A percentile compares a stretch with the other conserved stretches of the same genome.
phyloP scores from a whole-genome alignment of 768 basidiomycete species.

The Russula sp. region DNA sequence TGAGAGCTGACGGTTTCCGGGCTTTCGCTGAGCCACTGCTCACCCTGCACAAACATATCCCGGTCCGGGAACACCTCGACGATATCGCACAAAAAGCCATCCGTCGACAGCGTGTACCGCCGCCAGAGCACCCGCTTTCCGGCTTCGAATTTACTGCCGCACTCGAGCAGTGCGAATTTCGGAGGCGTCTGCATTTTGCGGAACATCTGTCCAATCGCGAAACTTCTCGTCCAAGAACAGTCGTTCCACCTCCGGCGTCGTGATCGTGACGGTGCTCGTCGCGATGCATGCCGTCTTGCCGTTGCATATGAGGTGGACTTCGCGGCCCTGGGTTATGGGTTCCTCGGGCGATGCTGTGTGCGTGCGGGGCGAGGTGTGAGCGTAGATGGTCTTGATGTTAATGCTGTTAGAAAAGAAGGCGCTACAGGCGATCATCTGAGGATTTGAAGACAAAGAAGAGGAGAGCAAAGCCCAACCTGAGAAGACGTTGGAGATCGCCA shows the following conservation, averaged over 20 bases:
- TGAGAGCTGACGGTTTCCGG: neutral
- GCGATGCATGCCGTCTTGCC: slow-evolving; percentile 57
- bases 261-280: slow-evolving; percentile 62
- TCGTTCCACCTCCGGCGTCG: slow-evolving; percentile 51
- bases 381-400: slow-evolving; percentile 54
- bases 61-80: no score
- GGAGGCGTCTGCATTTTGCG: slow-evolving; percentile 51
- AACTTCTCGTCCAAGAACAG: slow-evolving; percentile 69
- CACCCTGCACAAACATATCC: no score
- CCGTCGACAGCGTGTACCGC: slow-evolving; percentile 43
- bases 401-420: slow-evolving; percentile 66
- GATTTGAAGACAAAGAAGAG: neutral
- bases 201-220: slow-evolving; percentile 68
- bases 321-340: slow-evolving; percentile 60
- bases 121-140: slow-evolving; percentile 45
- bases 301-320: slow-evolving; percentile 60
- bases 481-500: slow-evolving; percentile 64
- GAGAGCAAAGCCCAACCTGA: slow-evolving; percentile 49
- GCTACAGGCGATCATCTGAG: slow-evolving; percentile 37
- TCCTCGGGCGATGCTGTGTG: slow-evolving; percentile 43
- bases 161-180: slow-evolving; percentile 54
- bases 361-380: slow-evolving; percentile 43
- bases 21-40: slow-evolving; percentile 37
- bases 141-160: slow-evolving; percentile 41
- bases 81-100: no score